These are phyloP conservation scores for Geosmithia flava DNA, from an alignment of 2,329 filamentous ascomycete genomes.

Conservation along the genomic window DNA sequence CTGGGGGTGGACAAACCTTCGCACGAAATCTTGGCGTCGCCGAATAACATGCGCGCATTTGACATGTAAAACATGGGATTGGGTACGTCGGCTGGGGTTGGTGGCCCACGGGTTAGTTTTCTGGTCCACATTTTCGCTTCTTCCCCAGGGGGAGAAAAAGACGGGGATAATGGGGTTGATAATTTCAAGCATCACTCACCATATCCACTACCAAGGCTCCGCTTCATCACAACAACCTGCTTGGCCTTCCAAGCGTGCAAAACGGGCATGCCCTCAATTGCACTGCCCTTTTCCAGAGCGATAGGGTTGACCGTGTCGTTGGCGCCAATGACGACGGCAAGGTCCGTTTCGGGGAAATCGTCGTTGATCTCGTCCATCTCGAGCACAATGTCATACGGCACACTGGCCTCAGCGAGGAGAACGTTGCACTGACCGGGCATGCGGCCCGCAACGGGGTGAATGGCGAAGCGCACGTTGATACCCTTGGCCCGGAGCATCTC, in stretches of 20 bases:
- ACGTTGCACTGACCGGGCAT: conserved; percentile 95
- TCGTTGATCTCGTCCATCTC: conserved; percentile 98
- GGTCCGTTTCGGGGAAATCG: conserved; percentile 74
- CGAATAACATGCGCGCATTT: conserved; percentile 82
- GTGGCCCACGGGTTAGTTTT: background rate
- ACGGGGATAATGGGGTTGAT: background rate
- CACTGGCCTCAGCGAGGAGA: conserved; percentile 73
- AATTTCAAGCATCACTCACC: conserved; percentile 34
- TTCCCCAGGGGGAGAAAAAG: background rate
- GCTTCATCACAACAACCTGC: conserved; percentile 87
- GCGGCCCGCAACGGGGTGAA: conserved; percentile 79
- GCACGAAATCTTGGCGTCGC: conserved; percentile 74
- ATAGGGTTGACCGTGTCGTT: conserved; percentile 92
- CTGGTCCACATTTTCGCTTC: background rate
- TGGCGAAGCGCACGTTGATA: conserved; percentile 76
- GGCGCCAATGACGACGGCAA: conserved; percentile 80
- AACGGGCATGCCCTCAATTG: conserved; percentile 88
- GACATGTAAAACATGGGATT: conserved; percentile 94
- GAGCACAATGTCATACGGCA: conserved; percentile 83
- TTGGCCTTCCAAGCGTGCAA: conserved; percentile 91
- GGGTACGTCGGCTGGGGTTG: conserved; percentile 59
- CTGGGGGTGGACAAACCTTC: conserved; percentile 44
- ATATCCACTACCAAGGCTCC: conserved; percentile 79
- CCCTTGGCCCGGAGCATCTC: conserved; percentile 60
- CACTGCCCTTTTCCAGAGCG: conserved; percentile 67